Evolutionary conservation across 257 asterid species (phyloP).

Genomic region (Avicennia marina): DNA sequence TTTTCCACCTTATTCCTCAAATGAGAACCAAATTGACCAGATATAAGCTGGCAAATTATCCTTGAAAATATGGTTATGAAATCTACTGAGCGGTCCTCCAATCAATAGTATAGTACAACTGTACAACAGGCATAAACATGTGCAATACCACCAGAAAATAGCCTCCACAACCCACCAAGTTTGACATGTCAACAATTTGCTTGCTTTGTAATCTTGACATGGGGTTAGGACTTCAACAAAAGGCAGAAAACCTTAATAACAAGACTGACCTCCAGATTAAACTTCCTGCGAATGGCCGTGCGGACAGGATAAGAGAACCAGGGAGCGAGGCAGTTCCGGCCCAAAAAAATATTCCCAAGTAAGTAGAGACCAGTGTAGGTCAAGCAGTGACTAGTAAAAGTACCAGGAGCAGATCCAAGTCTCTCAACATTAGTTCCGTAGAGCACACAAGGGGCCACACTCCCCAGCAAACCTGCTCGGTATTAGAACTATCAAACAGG

Average conservation of each 20-base stretch:
- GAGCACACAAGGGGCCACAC: conserved; percentile 87
- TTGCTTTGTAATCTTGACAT: not conserved
- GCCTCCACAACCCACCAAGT: not conserved
- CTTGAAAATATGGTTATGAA: too few species aligned
- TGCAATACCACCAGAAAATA: not conserved
- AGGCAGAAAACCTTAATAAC: not conserved
- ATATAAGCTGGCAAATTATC: too few species aligned
- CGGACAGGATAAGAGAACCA: conserved; percentile 77
- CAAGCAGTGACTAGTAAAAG: conserved; percentile 80
- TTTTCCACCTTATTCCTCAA: too few species aligned
- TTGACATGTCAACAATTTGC: not conserved
- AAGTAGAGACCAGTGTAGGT: conserved; percentile 80
- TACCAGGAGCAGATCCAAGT: conserved; percentile 61
- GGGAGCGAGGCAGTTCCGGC: conserved; percentile 85
- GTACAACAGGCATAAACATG: not conserved
- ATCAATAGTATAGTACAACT: not conserved
- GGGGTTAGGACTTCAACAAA: not conserved
- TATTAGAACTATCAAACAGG: conserved; percentile 10
- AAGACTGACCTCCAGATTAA: conserved; percentile 71
- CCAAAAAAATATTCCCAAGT: conserved; percentile 63
- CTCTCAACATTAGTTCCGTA: conserved; percentile 87
- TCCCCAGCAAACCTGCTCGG: conserved; percentile 77
- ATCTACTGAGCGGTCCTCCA: too few species aligned
- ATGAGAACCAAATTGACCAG: too few species aligned
- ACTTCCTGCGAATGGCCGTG: conserved; percentile 78